phyloP scores from a whole-genome alignment of 1,139 yeast species.

The Taiozyma sp. region DNA sequence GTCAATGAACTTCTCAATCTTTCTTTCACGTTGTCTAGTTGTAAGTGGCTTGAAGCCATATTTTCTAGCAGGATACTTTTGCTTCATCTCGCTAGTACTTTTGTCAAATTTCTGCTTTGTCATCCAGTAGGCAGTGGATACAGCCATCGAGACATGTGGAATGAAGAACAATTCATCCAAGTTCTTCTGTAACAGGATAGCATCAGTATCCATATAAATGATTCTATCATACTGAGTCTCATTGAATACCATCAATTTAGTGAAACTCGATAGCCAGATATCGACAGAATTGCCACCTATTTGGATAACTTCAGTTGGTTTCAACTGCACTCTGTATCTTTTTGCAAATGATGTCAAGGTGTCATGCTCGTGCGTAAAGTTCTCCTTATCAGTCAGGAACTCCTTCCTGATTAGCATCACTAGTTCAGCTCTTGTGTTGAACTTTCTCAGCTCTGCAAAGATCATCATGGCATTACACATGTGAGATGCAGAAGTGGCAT shows the following conservation, averaged over 20 bases:
- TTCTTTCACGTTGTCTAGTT: conserved; percentile 5
- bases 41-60: conserved; percentile 16
- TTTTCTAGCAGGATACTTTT: conserved; percentile 6
- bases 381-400: conserved; percentile 16
- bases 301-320: conserved; percentile 21
- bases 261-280: conserved; percentile 49
- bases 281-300: conserved; percentile 25
- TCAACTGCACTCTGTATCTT: conserved; percentile 25
- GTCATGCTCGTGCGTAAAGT: conserved; percentile 16
- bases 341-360: conserved; percentile 13
- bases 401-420: conserved; percentile 31
- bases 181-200: conserved; percentile 25
- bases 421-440: conserved; percentile 35
- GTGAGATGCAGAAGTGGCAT: conserved; percentile 39
- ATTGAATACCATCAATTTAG: conserved; percentile 50
- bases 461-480: conserved; percentile 41
- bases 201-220: conserved; percentile 40
- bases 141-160: conserved; percentile 34
- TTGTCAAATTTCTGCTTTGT: conserved; percentile 7
- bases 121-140: conserved; percentile 30
- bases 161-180: conserved; percentile 46
- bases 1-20: conserved; percentile 4
- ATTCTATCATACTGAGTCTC: conserved; percentile 44
- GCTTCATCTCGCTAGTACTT: neutral
- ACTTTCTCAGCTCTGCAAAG: conserved; percentile 30